These are phyloP conservation scores for Aspergillus novoparasiticus DNA, from an alignment of 2,329 filamentous ascomycete species.

Conservation along the genomic window DNA sequence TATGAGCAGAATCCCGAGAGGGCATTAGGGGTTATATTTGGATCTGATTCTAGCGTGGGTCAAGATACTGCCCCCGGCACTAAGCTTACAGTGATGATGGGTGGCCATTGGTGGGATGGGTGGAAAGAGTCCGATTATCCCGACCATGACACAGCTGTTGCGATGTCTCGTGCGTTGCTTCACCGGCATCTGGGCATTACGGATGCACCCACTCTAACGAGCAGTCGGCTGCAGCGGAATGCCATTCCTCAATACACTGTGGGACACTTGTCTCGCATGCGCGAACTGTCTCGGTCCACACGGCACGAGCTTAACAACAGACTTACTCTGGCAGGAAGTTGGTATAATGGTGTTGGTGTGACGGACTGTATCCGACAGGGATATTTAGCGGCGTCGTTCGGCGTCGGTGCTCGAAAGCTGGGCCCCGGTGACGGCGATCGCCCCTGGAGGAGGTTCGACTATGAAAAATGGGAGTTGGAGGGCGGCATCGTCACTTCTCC, in stretches of 20 bases:
- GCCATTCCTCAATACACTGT: slow-evolving; percentile 92
- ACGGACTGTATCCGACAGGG: slow-evolving; percentile 61
- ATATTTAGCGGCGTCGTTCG: slow-evolving; percentile 53
- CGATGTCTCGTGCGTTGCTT: slow-evolving; percentile 71
- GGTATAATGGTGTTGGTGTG: slow-evolving; percentile 54
- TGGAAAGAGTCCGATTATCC: slow-evolving; percentile 60
- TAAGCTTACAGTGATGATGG: slow-evolving; percentile 91
- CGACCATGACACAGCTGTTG: slow-evolving; percentile 64
- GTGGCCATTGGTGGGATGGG: slow-evolving; percentile 86
- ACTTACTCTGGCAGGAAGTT: slow-evolving; percentile 64
- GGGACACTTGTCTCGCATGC: slow-evolving; percentile 70
- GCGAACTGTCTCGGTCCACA: slow-evolving; percentile 58
- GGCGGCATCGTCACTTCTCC: slow-evolving; percentile 35
- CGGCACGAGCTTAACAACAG: slow-evolving; percentile 60
- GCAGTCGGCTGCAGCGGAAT: slow-evolving; percentile 64
- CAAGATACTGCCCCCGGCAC: slow-evolving; percentile 66
- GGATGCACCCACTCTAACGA: slow-evolving; percentile 61
- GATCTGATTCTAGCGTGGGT: slow-evolving; percentile 66
- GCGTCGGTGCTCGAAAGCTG: slow-evolving; percentile 39
- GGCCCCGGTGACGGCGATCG: slow-evolving; percentile 7
- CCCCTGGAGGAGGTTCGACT: slow-evolving; percentile 26
- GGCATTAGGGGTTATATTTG: slow-evolving; percentile 89
- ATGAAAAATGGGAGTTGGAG: slow-evolving; percentile 30
- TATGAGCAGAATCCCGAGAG: slow-evolving; percentile 76
- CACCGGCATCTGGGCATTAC: slow-evolving; percentile 73